Evolutionary conservation across 176 grass and related monocot genomes (phyloP).

Genomic region (Oryza meyeriana): DNA sequence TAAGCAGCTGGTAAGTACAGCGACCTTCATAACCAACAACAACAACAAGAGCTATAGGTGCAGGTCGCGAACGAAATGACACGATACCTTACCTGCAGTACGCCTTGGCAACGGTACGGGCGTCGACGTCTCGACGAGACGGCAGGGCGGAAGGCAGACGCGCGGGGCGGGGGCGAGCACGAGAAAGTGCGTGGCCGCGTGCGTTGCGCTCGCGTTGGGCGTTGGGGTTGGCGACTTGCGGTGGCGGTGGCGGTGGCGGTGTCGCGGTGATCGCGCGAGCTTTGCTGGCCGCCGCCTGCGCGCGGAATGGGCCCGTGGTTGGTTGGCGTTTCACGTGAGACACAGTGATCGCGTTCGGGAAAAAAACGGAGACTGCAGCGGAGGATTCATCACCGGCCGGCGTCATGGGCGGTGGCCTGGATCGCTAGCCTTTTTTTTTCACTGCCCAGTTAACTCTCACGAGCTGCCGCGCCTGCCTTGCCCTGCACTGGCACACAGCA

Average conservation of each 20-base stretch:
- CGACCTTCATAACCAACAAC: background rate
- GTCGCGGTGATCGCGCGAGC: background rate
- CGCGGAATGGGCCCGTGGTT: background rate
- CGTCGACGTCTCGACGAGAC: background rate
- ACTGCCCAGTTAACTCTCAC: background rate
- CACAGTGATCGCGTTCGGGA: background rate
- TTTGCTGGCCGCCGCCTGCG: background rate
- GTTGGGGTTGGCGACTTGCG: too few species aligned
- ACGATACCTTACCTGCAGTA: background rate
- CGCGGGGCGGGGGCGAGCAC: background rate
- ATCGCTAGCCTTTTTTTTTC: background rate
- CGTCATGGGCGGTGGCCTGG: background rate
- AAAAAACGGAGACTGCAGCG: background rate
- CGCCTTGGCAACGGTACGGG: background rate
- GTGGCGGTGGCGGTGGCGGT: too few species aligned
- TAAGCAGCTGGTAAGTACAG: background rate
- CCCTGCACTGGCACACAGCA: too few species aligned
- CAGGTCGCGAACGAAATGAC: background rate
- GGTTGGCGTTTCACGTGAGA: conserved; percentile 11
- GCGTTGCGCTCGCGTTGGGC: background rate
- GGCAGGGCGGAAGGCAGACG: background rate
- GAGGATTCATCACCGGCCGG: background rate
- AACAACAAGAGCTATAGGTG: too few species aligned
- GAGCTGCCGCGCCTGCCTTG: background rate
- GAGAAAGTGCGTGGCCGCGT: background rate